A percentile compares a stretch with the other conserved stretches of the same genome.
Conservation (phyloP, 495 filamentous ascomycete genomes). For the Lepraria neglecta region DNA sequence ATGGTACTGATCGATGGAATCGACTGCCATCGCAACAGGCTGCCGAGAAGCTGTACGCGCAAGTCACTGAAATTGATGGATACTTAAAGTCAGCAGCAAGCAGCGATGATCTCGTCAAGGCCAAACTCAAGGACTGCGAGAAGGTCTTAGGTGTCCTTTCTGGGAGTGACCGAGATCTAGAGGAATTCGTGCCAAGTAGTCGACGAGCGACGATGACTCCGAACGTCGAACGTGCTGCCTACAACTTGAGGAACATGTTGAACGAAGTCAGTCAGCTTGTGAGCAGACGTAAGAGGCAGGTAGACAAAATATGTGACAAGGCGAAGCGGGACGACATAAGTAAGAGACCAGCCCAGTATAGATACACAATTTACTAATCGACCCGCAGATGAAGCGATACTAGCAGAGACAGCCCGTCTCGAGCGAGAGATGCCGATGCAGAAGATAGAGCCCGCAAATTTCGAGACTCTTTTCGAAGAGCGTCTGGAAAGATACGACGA, state of each 20-base stretch:
- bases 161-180: slow-evolving; percentile 69
- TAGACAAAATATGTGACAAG: slow-evolving; percentile 69
- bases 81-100: slow-evolving; percentile 81
- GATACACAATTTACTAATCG: background rate
- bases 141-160: slow-evolving; percentile 65
- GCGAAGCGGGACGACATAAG: slow-evolving; percentile 85
- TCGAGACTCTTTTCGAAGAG: slow-evolving; percentile 84
- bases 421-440: slow-evolving; percentile 83
- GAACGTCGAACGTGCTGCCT: slow-evolving; percentile 70
- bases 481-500: slow-evolving; percentile 72
- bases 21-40: slow-evolving; percentile 62
- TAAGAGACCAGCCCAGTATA: slow-evolving; percentile 26
- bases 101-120: slow-evolving; percentile 73
- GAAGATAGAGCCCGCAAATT: slow-evolving; percentile 74
- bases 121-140: slow-evolving; percentile 72
- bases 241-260: slow-evolving; percentile 63
- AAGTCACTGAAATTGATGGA: slow-evolving; percentile 72
- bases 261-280: slow-evolving; percentile 81
- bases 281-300: slow-evolving; percentile 64
- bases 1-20: slow-evolving; percentile 83
- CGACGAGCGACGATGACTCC: slow-evolving; percentile 70
- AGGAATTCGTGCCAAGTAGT: slow-evolving; percentile 84
- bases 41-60: slow-evolving; percentile 66
- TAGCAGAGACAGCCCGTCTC: slow-evolving; percentile 73
- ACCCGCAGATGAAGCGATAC: slow-evolving; percentile 57